Evolutionary conservation across 371 early-diverging fungal genomes (phyloP), one percentile per base, ranked within the genome.

Genomic region (Amoeboaphelidium protococcarum): DNA sequence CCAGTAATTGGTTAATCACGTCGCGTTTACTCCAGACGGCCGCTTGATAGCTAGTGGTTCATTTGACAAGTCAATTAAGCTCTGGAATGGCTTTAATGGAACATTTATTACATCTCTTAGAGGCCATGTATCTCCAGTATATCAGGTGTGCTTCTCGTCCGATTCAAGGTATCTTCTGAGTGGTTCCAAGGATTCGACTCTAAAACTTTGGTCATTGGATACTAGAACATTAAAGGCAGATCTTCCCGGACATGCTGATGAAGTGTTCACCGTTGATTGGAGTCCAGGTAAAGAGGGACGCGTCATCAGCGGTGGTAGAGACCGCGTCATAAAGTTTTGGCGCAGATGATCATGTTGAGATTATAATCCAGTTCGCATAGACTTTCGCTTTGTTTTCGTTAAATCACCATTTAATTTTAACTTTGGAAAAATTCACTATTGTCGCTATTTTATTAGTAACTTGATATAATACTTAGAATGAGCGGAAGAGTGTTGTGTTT

Each of bases 31-130:
- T 3, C 91, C 92, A 6, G 90, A 92, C 57, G 90, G 94, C 13
- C 65, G 81, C 22, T 69, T 68, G 41, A 64, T 95, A 59, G 95
- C 96, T 19, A 81, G 82, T 57, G 94, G 90, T 2, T 82, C 88
- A 23, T 98, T 97, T 58, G 98, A 97, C 66, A 95, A 89, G 57
- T 80, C 83, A 24, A 87, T 97, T 37, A 95, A 94, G 65, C 55
- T 96, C 23, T 97, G 98, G 98, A 91, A 90, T 59, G 86, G 82
- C 20, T 53, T 53, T 2, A 82, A 78, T 1, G 97, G 99, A 52
- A 81, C 80, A 46, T 95, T 91, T 57, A 63, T 90, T 43, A 70
- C 80, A 3, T 80, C 84, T 41, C 69, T 92, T 24, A 72, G 87
- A 26, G 94, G 92, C 25, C 95, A 95, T 58, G 88, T 89, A 24